Conservation (phyloP, 306 rosid species). For the Cercis canadensis region DNA sequence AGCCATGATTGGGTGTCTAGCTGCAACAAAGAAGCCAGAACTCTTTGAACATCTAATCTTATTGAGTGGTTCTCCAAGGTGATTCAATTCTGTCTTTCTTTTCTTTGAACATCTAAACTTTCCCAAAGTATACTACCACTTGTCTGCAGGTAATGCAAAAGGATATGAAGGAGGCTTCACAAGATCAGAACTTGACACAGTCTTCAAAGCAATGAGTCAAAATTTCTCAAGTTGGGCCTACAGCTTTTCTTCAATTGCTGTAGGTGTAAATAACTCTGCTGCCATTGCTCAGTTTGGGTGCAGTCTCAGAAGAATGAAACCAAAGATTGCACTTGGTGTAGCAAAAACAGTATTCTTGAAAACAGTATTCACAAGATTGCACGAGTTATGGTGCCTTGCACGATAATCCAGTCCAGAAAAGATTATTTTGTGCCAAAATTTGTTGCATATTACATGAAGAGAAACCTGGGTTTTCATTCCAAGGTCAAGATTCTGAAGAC, state of each 20-base stretch:
- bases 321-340: conserved; percentile 45
- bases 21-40: conserved; percentile 51
- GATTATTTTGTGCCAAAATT: conserved; percentile 43
- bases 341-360: conserved; percentile 51
- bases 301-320: conserved; percentile 53
- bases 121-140: background rate
- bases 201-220: conserved; percentile 40
- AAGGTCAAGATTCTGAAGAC: conserved; percentile 45
- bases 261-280: conserved; percentile 28
- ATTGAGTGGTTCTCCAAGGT: conserved; percentile 60
- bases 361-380: too few species aligned
- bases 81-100: background rate
- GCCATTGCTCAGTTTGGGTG: conserved; percentile 41
- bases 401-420: conserved; percentile 50
- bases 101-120: background rate
- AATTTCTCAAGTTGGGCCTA: conserved; percentile 44
- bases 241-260: conserved; percentile 43
- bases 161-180: conserved; percentile 50
- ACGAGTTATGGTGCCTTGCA: conserved; percentile 43
- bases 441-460: conserved; percentile 50
- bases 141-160: conserved; percentile 42
- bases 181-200: conserved; percentile 33
- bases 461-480: conserved; percentile 36
- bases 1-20: conserved; percentile 61
- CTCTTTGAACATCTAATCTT: conserved; percentile 58